phyloP scores from a whole-genome alignment of 83 land plant genomes.

The Picea engelmannii region DNA sequence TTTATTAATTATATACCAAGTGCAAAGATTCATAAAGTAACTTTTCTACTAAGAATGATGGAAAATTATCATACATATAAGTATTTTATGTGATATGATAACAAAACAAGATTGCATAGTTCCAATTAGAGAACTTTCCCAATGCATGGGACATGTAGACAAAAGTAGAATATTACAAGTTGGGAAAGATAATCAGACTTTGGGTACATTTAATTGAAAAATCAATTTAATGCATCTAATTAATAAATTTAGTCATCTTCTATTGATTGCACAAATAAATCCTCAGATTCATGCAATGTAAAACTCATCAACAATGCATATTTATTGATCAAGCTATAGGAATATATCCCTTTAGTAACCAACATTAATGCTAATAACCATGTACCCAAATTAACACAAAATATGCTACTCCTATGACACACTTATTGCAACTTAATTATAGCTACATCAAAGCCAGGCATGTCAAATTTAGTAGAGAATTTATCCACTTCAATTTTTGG shows the following conservation, averaged over 20 bases:
- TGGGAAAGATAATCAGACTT: not conserved
- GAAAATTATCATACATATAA: no score
- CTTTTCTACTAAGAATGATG: no score
- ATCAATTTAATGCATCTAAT: not conserved
- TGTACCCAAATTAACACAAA: not conserved
- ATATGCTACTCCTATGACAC: not conserved
- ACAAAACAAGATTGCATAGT: no score
- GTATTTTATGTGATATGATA: no score
- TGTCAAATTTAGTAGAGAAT: conserved; percentile 67
- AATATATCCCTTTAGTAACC: not conserved
- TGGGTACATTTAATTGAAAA: not conserved
- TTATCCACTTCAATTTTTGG: conserved; percentile 80
- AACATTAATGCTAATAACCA: not conserved
- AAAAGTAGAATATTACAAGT: no score
- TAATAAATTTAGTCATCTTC: not conserved
- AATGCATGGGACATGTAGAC: no score
- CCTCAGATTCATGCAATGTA: not conserved
- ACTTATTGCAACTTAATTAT: conserved; percentile 58
- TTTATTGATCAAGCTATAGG: not conserved
- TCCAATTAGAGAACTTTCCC: no score
- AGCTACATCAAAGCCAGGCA: conserved; percentile 76
- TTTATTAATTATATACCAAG: no score
- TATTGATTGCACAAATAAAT: not conserved
- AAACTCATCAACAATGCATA: not conserved
- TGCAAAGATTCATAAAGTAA: no score